Conservation (phyloP, 345 rosid genomes). For the Moricandia arvensis region DNA sequence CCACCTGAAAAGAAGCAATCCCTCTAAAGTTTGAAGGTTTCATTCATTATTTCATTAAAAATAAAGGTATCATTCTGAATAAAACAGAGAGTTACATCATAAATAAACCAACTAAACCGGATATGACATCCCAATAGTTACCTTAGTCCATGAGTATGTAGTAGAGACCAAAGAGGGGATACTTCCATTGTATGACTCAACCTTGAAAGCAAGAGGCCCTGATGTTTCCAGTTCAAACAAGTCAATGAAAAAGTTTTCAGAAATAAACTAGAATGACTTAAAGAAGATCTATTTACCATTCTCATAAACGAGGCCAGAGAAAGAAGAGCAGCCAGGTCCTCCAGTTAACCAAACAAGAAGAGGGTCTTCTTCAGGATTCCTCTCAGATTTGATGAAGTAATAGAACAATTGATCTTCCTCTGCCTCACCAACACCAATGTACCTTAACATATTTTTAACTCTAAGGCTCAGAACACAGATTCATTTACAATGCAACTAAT, state of each 20-base stretch:
- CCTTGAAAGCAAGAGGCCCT: conserved; percentile 62
- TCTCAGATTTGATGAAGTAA: conserved; percentile 42
- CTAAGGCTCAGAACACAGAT: not conserved
- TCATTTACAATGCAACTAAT: not conserved
- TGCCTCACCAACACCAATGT: conserved; percentile 37
- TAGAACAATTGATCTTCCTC: conserved; percentile 41
- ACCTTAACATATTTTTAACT: conserved; percentile 16
- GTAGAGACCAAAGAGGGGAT: conserved; percentile 54
- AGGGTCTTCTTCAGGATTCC: conserved; percentile 40
- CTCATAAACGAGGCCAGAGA: conserved; percentile 35
- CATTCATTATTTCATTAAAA: not conserved
- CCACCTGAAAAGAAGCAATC: conserved; percentile 34
- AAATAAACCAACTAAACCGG: not conserved
- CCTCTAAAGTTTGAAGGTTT: too few species aligned
- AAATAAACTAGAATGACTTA: not conserved
- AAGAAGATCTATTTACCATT: conserved; percentile 18
- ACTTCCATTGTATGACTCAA: conserved; percentile 57
- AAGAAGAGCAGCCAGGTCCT: conserved; percentile 47
- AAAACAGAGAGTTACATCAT: not conserved
- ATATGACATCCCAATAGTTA: not conserved
- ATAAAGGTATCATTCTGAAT: conserved; percentile 34
- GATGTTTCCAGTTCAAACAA: conserved; percentile 6
- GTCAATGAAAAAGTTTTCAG: not conserved
- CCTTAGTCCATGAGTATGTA: conserved; percentile 72
- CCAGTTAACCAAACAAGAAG: conserved; percentile 39